Percentiles rank a stretch among this genome's conserved stretches.
phyloP scores from a whole-genome alignment of 345 rosid genomes.

The Heritiera littoralis region DNA sequence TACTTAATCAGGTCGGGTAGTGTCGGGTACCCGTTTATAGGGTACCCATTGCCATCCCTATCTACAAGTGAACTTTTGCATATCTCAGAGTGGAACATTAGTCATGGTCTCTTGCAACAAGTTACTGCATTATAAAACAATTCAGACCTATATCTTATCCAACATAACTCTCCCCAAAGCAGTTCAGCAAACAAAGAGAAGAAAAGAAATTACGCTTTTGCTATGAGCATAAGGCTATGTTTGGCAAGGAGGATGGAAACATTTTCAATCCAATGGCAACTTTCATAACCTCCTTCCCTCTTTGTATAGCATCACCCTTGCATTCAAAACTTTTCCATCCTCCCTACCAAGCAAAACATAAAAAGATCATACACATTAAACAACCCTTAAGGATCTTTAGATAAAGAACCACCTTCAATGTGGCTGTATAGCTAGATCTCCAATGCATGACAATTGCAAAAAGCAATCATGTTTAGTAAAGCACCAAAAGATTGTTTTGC shows the following conservation, averaged over 20 bases:
- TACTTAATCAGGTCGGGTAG: no score
- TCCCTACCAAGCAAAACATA: conserved; percentile 7
- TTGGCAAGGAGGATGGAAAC: background rate
- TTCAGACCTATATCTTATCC: conserved; percentile 9
- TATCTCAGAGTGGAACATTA: conserved; percentile 9
- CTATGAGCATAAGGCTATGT: background rate
- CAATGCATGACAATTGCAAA: background rate
- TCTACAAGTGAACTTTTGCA: background rate
- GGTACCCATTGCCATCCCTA: no score
- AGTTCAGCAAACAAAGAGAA: background rate
- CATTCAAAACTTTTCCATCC: conserved; percentile 11
- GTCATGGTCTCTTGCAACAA: conserved; percentile 17
- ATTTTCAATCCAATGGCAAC: conserved; percentile 11
- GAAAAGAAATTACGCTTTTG: background rate
- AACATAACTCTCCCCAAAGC: conserved; percentile 6
- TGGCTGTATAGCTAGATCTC: background rate
- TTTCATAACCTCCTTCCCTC: background rate
- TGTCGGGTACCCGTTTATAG: no score
- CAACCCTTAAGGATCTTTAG: background rate
- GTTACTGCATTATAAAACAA: conserved; percentile 14
- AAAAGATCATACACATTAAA: background rate
- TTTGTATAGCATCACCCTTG: conserved; percentile 6
- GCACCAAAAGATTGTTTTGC: no score
- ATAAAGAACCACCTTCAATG: background rate
- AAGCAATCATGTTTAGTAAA: background rate